Evolutionary conservation across 164 flowering plant genomes (phyloP), one percentile per base, ranked within the genome.

Genomic region (Magnolia kwangsiensis): DNA sequence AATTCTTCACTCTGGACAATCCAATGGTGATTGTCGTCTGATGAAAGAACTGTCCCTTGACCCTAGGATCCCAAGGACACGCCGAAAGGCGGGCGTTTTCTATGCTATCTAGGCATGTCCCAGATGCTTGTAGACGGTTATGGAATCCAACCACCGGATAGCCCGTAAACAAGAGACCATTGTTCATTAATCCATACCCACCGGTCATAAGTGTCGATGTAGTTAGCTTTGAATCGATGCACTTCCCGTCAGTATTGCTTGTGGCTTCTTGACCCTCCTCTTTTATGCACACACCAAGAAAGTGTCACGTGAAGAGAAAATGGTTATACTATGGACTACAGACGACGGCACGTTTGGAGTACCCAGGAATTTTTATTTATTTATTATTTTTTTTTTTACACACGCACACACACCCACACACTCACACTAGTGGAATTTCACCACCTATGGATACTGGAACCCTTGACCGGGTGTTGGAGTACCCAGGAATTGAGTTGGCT

Each of bases 51-150:
- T 79, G 77, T 0, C 93, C 90, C 67, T 88, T 87, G 0, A 89
- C 77, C 49, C 90, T 76, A 6, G 85, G 82, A 70, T 91, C 98
- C 98, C 96, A 93, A 8, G 93, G 78, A 69, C 98, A 93, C 0
- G 87, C 83, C 0, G 91, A 83, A 76, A 83, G 64, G 18, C 21
- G 31, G 29, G 50, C 49, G 61, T 80, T 78, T 59, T 74, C 13
- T 3, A 21, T 58, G 79, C 91, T 82, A 45, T 90, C 90, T 0
- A 93, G 83, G 80, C 96, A 93, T 7, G 82, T 79, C 63, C 95
- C 93, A 0, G 94, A 90, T 18, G 96, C 80, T 77, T 91, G 95
- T 7, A 93, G 82, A 3, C 87, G 87, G 74, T 89, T 84, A 1
- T 92, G 94, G 69, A 72, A 84, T 50, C 96, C 96, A 8, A 89